Evolutionary conservation across 1,284 basidiomycete genomes (phyloP), one percentile per base, ranked within the genome.

Genomic region (Austroboletus niveus): DNA sequence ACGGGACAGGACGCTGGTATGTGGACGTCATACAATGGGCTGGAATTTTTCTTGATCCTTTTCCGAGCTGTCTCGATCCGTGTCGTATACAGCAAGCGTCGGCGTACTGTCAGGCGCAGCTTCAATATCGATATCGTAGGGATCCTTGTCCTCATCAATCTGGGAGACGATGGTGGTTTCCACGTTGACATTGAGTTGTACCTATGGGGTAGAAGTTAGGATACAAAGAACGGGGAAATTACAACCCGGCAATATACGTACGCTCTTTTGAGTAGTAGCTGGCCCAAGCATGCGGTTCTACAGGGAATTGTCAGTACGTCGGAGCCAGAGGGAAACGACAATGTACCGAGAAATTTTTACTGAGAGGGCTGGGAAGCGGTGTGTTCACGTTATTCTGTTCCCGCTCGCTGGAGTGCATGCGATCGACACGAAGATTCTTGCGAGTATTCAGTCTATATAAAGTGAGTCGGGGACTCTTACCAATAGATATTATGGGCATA

Each of bases 151-250:
- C 9, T 66, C 68, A 32, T 67, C 65, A 1, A 67, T 63, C 32
- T 67, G 64, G 5, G 68, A 67, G 8, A 70, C 67, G 6, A 67
- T 54, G 4, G 65, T 67, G 0, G 68, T 68, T 32, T 68, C 69
- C 5, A 68, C 68, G 27, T 69, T 71, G 51, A 68, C 69, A 17
- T 71, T 71, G 3, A 68, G 55, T 42, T 64, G 65, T 22, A 57
- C 8, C 61, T 55, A 17, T 4, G 0, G 11, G 2, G 5, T 15
- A 11, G 5, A 20, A 22, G 12, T 45, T 9, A 47, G 34, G 20
- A 30, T 14, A 30, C 11, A 32, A 20, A 27, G 17, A 4, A 31
- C 3, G 7, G 0, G 10, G 3, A 38, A 38, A 38, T 15, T 15
- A n/a, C 7, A 7, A 10, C 32, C 5, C 5, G 10, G 6, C 22